Evolutionary conservation across 208 protist genomes (phyloP).

Genomic region (Leishmania tarentolae): DNA sequence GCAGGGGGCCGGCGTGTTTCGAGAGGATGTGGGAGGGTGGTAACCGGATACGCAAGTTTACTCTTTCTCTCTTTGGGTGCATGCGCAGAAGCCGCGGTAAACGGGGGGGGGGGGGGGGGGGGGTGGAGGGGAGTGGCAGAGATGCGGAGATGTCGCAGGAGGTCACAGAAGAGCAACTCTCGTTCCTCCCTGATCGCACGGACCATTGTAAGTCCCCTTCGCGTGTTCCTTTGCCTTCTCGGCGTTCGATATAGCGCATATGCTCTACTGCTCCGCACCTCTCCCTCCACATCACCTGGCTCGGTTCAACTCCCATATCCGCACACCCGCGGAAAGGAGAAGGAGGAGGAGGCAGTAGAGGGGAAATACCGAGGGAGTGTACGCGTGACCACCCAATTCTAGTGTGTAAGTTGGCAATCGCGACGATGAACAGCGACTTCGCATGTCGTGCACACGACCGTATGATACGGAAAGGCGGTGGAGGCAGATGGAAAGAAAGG

Average conservation of each 20-base stretch:
- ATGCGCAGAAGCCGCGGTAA: neutral
- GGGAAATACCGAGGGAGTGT: neutral
- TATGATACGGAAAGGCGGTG: neutral
- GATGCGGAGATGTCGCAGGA: neutral
- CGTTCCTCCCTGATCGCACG: neutral
- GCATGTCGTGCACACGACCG: neutral
- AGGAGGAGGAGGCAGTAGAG: neutral
- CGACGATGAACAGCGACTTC: neutral
- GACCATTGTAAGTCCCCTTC: no score
- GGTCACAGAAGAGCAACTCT: neutral
- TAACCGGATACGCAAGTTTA: neutral
- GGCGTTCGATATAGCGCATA: neutral
- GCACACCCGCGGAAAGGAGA: neutral
- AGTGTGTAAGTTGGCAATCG: neutral
- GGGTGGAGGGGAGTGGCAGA: neutral
- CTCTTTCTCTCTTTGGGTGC: neutral
- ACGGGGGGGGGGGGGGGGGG: no score
- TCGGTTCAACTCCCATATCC: neutral
- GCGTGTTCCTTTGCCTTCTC: neutral
- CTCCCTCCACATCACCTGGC: neutral
- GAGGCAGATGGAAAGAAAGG: neutral
- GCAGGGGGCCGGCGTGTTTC: neutral
- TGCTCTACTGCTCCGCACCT: neutral
- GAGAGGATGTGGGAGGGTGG: neutral
- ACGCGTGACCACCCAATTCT: neutral